Percentiles rank a stretch among this genome's conserved stretches.
phyloP scores from a whole-genome alignment of 2,329 filamentous ascomycete genomes.

The Podosphaera fusca region DNA sequence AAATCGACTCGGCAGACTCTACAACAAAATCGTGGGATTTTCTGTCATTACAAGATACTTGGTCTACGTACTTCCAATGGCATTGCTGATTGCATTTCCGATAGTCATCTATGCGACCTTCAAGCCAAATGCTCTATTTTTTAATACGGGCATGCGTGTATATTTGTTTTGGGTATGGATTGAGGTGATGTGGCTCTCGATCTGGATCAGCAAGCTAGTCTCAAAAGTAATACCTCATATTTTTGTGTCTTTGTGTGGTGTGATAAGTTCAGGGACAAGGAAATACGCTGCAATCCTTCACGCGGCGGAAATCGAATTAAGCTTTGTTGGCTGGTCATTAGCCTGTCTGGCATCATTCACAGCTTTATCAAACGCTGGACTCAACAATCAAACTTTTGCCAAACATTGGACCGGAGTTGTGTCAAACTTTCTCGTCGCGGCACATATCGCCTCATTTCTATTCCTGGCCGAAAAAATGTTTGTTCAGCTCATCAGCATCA shows the following conservation, averaged over 20 bases:
- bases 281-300: conserved; percentile 45
- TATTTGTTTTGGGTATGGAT: conserved; percentile 46
- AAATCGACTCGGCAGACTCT: conserved; percentile 42
- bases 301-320: conserved; percentile 41
- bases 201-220: conserved; percentile 44
- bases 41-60: conserved; percentile 42
- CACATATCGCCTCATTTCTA: conserved; percentile 44
- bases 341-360: conserved; percentile 39
- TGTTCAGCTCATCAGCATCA: conserved; percentile 64
- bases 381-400: conserved; percentile 3
- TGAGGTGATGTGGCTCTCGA: conserved; percentile 40
- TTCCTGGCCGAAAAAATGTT: conserved; percentile 57
- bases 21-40: conserved; percentile 39
- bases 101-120: conserved; percentile 24
- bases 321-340: conserved; percentile 45
- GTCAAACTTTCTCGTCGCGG: conserved; percentile 40
- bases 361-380: conserved; percentile 22
- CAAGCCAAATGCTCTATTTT: conserved; percentile 9
- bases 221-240: conserved; percentile 34
- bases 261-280: conserved; percentile 44
- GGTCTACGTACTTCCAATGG: conserved; percentile 43
- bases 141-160: conserved; percentile 23
- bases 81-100: conserved; percentile 35
- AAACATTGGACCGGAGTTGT: conserved; percentile 31
- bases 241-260: conserved; percentile 47